Evolutionary conservation across 1,284 basidiomycete species (phyloP), one percentile per base, ranked within the genome.

Genomic region (Puccinia triticina): DNA sequence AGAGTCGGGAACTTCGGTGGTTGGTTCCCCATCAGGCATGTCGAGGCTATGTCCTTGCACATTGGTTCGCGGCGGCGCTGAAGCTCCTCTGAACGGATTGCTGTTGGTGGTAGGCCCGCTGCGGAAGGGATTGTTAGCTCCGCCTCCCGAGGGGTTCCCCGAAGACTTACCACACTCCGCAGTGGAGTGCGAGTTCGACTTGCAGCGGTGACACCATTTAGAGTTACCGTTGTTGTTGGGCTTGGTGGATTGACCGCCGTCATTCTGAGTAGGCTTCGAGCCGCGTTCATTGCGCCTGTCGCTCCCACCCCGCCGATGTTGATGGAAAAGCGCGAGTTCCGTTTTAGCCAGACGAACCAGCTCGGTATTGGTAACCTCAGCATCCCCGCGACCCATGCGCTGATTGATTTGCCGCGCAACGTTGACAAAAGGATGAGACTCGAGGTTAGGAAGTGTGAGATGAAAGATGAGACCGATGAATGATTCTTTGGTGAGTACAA

Each of bases 371-470:
- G 1, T 21, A 10, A 72, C 69, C 1, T 72, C 21, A 8, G 11
- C 11, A 7, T 29, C 23, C 8, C 23, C 34, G 1, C 23, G 32
- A 2, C 40, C 16, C 72, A 57, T 34, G 2, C 26, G 4, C 14
- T 26, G 26, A 29, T 74, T 32, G 26, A 74, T 2, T 40, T 74
- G 72, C 3, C 32, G 32, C 5, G 29, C n/a, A 1, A 74, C 32
- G 21, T 74, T 74, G 14, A 57, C 53, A 40, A 74, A 59, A 8
- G 72, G 72, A 37, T 34, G 26, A 32, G 4, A 8, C n/a, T 74
- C 53, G 1, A 74, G 7, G 18, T 74, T 74, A 4, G 72, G 72
- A 14, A 74, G 32, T 0, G 53, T 57, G 23, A 74, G 72, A 53
- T 74, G 72, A 21, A 74, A 59, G 5, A 57, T 5, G 2, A 43